phyloP scores from a whole-genome alignment of 768 basidiomycete species.

The Suillus subalutaceus region DNA sequence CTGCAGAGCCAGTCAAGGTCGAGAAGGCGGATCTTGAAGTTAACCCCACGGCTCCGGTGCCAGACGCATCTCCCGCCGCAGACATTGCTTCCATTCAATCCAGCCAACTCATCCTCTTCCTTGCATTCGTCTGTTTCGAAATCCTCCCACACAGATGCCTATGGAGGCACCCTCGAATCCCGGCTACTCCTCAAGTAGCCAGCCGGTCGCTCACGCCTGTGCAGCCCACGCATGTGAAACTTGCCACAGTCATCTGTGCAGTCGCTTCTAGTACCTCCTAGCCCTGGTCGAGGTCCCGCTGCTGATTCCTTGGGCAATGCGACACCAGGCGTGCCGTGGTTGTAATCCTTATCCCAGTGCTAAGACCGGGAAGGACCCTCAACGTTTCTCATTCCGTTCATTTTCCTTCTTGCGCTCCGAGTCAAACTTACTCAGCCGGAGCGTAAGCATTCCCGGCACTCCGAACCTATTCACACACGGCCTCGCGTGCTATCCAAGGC shows the following conservation, averaged over 20 bases:
- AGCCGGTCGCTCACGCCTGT: conserved; percentile 1
- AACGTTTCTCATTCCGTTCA: conserved; percentile 54
- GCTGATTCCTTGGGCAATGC: conserved; percentile 15
- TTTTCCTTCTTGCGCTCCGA: conserved; percentile 44
- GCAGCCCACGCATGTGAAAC: conserved; percentile 12
- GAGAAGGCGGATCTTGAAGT: background rate
- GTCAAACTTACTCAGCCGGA: conserved; percentile 32
- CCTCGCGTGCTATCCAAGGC: conserved; percentile 33
- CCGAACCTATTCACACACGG: conserved; percentile 15
- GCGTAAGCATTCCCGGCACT: conserved; percentile 28
- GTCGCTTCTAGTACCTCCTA: conserved; percentile 11
- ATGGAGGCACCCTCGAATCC: conserved; percentile 15
- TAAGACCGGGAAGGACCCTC: conserved; percentile 27
- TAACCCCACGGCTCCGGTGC: conserved; percentile 8
- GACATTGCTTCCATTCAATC: conserved; percentile 1
- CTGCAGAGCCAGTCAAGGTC: conserved; percentile 8
- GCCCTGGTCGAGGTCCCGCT: conserved; percentile 8
- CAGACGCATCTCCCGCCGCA: background rate
- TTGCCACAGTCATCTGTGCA: conserved; percentile 25
- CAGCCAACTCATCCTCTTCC: background rate
- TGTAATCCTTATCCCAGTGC: conserved; percentile 7
- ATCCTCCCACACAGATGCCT: conserved; percentile 28
- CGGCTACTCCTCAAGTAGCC: conserved; percentile 3
- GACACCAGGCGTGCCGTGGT: conserved; percentile 16
- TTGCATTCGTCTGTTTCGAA: conserved; percentile 20